Conservation (phyloP, 805 yeast genomes). For the Lipomyces starkeyi region DNA sequence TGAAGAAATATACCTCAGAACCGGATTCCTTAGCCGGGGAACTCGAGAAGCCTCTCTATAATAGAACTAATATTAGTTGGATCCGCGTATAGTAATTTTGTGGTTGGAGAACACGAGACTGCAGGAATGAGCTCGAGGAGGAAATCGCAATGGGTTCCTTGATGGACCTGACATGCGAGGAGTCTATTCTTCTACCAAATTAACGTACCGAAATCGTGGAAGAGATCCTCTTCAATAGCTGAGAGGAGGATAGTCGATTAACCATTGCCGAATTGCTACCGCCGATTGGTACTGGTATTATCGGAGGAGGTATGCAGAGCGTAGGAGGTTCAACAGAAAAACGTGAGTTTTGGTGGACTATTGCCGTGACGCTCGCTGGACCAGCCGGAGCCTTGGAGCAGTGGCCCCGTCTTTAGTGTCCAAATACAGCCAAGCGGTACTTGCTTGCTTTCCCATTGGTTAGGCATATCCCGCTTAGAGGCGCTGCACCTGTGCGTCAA, state of each 20-base stretch:
- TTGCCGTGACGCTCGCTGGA: neutral
- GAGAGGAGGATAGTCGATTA: constrained; percentile 32
- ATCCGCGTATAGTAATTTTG: constrained; percentile 1
- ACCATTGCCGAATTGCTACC: constrained; percentile 28
- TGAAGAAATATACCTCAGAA: constrained; percentile 18
- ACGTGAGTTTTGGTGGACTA: neutral
- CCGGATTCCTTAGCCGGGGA: constrained; percentile 17
- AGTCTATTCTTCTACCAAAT: neutral
- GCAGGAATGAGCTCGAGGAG: neutral
- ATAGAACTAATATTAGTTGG: neutral
- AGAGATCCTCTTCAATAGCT: constrained; percentile 27
- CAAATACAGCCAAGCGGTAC: neutral
- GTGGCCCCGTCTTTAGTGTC: neutral
- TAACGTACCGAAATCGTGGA: constrained; percentile 30
- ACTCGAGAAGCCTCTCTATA: constrained; percentile 21
- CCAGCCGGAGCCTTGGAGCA: neutral
- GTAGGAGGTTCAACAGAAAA: neutral
- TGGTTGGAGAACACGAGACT: neutral
- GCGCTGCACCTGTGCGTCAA: neutral
- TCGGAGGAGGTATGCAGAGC: neutral
- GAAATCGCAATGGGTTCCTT: neutral
- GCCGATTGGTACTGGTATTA: neutral
- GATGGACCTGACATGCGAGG: neutral
- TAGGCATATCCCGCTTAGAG: neutral
- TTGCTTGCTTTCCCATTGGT: neutral